Conservation (phyloP, 805 yeast species). For the Candida vaughaniae region DNA sequence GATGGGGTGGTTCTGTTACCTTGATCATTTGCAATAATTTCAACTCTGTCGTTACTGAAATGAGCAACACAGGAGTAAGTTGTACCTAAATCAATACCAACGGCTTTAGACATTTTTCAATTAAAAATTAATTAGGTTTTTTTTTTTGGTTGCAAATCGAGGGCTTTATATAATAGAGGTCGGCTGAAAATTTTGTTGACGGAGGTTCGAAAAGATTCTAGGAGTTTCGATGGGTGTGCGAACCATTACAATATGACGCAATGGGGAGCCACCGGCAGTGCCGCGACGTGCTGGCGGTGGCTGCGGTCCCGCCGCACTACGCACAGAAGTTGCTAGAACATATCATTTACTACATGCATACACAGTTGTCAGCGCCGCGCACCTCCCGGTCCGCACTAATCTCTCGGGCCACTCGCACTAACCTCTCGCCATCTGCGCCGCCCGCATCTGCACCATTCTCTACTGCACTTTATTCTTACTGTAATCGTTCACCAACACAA, state of each 20-base stretch:
- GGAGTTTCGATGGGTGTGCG: conserved; percentile 3
- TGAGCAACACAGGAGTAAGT: conserved; percentile 97
- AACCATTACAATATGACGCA: too few species aligned
- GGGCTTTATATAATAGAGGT: neutral
- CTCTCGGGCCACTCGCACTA: too few species aligned
- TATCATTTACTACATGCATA: too few species aligned
- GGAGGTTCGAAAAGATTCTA: conserved; percentile 9
- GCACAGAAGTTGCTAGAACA: too few species aligned
- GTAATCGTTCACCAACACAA: conserved; percentile 34
- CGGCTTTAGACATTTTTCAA: conserved; percentile 48
- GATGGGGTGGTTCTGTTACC: conserved; percentile 99
- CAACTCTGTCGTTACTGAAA: conserved; percentile 88
- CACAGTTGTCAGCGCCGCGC: too few species aligned
- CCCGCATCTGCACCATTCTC: too few species aligned
- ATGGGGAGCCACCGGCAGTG: too few species aligned
- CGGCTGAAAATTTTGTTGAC: conserved; percentile 6
- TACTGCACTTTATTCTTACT: too few species aligned
- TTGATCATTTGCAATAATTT: conserved; percentile 96
- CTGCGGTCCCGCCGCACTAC: too few species aligned
- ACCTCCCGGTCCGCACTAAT: too few species aligned
- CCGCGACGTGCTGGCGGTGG: too few species aligned
- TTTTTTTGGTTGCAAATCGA: neutral
- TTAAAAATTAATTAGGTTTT: neutral
- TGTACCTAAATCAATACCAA: conserved; percentile 94
- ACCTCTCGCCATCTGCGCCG: too few species aligned